phyloP scores from a whole-genome alignment of 2,329 filamentous ascomycete species.

The Trichophyton benhamiae region DNA sequence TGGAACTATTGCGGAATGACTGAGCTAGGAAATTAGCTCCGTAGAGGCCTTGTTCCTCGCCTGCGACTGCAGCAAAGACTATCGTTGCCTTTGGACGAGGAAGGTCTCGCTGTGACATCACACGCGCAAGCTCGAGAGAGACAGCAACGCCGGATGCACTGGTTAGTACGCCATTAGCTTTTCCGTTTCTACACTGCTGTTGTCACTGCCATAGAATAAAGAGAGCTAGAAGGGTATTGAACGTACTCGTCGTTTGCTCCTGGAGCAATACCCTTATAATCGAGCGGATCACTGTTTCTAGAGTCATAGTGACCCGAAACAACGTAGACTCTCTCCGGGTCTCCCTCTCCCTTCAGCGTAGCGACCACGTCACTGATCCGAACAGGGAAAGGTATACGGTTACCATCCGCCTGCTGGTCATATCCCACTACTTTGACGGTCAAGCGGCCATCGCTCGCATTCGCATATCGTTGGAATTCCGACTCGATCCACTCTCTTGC shows the following conservation, averaged over 20 bases:
- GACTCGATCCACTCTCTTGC: constrained; percentile 9
- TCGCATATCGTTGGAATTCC: constrained; percentile 9
- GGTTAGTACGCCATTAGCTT: not conserved
- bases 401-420: constrained; percentile 10
- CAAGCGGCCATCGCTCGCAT: constrained; percentile 7
- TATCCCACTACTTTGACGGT: constrained; percentile 9
- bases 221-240: not conserved
- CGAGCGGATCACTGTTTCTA: constrained; percentile 2
- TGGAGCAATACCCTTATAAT: constrained; percentile 8
- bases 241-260: constrained; percentile 10
- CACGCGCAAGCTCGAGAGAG: constrained; percentile 10
- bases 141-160: constrained; percentile 10
- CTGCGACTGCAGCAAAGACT: constrained; percentile 10
- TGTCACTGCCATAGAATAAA: not conserved
- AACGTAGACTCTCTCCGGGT: constrained; percentile 8
- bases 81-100: constrained; percentile 8
- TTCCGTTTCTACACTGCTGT: not conserved
- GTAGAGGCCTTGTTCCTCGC: constrained; percentile 10
- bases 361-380: constrained; percentile 10
- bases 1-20: constrained; percentile 8
- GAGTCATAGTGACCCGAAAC: constrained; percentile 11
- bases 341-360: constrained; percentile 8
- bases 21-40: constrained; percentile 7
- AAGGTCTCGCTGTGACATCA: constrained; percentile 8
- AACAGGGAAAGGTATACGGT: constrained; percentile 6